These are phyloP conservation scores for Boletus pseudo-olivaceus DNA, from an alignment of 768 basidiomycete species.

Conservation along the genomic window DNA sequence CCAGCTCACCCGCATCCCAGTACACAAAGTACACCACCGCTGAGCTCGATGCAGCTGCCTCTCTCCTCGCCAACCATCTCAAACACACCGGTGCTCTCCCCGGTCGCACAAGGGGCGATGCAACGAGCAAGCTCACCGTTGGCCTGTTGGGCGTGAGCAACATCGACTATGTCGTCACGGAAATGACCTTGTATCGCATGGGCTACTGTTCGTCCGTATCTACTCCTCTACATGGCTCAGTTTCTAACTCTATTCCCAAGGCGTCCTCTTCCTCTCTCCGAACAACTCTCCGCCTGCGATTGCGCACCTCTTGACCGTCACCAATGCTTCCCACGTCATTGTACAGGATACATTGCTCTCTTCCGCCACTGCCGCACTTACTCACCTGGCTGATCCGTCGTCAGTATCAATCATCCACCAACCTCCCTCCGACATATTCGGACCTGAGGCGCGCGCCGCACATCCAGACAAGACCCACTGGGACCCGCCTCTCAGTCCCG, in stretches of 20 bases:
- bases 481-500: conserved; percentile 19
- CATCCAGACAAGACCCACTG: conserved; percentile 22
- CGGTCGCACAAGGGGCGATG: conserved; percentile 24
- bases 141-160: conserved; percentile 27
- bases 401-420: conserved; percentile 24
- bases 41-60: conserved; percentile 25
- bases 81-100: conserved; percentile 16
- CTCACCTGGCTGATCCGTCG: conserved; percentile 14
- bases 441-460: conserved; percentile 12
- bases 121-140: conserved; percentile 23
- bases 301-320: conserved; percentile 39
- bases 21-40: conserved; percentile 25
- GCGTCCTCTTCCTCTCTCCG: conserved; percentile 37
- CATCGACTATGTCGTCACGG: conserved; percentile 25
- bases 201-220: conserved; percentile 25
- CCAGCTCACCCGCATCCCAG: conserved; percentile 2
- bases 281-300: conserved; percentile 46
- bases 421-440: conserved; percentile 17
- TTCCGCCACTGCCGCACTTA: conserved; percentile 15
- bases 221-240: not conserved
- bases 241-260: conserved; percentile 1
- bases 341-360: conserved; percentile 16
- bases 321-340: conserved; percentile 20
- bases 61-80: conserved; percentile 24
- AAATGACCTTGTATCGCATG: conserved; percentile 29